Base-by-base conservation (phyloP, 1,284 basidiomycete species). In the Ustilago cynodontis region DNA sequence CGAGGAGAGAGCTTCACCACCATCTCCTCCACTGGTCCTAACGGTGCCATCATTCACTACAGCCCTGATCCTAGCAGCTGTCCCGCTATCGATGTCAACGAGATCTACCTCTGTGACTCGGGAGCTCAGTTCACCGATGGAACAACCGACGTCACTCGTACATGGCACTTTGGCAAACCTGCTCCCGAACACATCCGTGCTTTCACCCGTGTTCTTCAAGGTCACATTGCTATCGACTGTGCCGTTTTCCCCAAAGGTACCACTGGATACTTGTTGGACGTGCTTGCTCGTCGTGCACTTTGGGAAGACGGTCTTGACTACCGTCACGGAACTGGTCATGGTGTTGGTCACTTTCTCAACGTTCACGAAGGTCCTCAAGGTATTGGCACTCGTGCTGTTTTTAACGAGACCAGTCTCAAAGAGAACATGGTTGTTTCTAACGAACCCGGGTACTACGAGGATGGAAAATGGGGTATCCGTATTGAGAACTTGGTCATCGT, bases 41-140 rank as follows among this genome's bases (percentile, higher is more conserved):
- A 99, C 84, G 94, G 78, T 91, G 94, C 95, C 16, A 92, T 99
- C 80, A 98, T 99, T 65, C 96, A 99, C 86, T 99, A 99, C 86
- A 88, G 89, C 1, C 94, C 96, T 2, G 90, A 93, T 58, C 90
- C 91, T n/a, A 86, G 88, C 6, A 90, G 91, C 70, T 94, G 92
- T 79, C 91, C 92, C 0, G 88, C 90, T 20, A 92, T 99, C 72
- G 82, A 84, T 33, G 69, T 74, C 18, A 58, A 75, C 45, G 64
- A 83, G 64, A 72, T 97, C 57, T 98, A 99, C 86, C 89, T 98
- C 3, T 98, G 95, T 82, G 96, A 99, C 86, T 95, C 93, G 24
- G 96, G 96, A 81, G 87, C 90, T 1, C 95, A 98, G 87, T 98
- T 92, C 86, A 87, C 91, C 31, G 95, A 98, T 81, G 95, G 95